phyloP scores from a whole-genome alignment of 2,329 filamentous ascomycete species.

The Claviceps humidiphila region DNA sequence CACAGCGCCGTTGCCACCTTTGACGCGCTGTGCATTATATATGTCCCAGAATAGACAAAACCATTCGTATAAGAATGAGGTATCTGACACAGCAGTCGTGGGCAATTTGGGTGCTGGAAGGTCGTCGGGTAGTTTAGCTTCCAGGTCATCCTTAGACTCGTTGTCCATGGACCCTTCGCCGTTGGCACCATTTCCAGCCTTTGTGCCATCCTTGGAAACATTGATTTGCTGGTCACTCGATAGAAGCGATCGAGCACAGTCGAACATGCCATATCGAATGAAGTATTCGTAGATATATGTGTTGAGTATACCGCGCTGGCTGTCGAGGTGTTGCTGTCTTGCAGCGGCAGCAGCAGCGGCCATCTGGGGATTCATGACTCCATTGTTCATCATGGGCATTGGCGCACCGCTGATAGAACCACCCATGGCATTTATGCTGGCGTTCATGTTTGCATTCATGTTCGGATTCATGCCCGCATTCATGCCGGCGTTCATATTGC shows the following conservation, averaged over 20 bases:
- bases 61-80: constrained; percentile 92
- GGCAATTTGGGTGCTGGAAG: constrained; percentile 63
- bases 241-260: constrained; percentile 65
- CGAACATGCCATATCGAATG: constrained; percentile 69
- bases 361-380: constrained; percentile 22
- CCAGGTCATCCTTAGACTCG: constrained; percentile 67
- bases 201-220: constrained; percentile 55
- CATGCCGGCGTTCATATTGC: no score
- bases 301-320: constrained; percentile 50
- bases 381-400: constrained; percentile 55
- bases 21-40: constrained; percentile 67
- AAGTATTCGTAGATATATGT: constrained; percentile 92
- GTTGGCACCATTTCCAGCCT: constrained; percentile 54
- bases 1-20: constrained; percentile 49
- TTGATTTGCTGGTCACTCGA: constrained; percentile 54
- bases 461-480: constrained; percentile 42
- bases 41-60: constrained; percentile 97
- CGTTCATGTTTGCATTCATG: constrained; percentile 52
- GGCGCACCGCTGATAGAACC: constrained; percentile 48
- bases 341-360: constrained; percentile 18
- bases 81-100: constrained; percentile 48
- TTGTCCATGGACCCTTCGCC: constrained; percentile 70
- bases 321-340: constrained; percentile 29
- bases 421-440: constrained; percentile 55
- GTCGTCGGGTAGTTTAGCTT: constrained; percentile 63